Base-by-base conservation (phyloP, 306 rosid species). In the Vigna unguiculata region DNA sequence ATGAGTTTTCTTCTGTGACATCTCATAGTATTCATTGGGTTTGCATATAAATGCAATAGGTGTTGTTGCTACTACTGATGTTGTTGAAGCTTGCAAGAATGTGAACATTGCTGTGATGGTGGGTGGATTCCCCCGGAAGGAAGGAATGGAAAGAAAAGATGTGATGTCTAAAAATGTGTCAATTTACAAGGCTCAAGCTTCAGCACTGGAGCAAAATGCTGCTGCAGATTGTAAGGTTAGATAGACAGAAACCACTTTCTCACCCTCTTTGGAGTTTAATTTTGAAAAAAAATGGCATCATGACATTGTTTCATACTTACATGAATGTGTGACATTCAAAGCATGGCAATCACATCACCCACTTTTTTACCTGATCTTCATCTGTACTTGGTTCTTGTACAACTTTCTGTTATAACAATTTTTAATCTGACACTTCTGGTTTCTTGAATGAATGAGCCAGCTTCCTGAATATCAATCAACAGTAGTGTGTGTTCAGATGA, bases 91-190 rank as follows among this genome's bases (percentile, higher is more conserved):
- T 53, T 92, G 96, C 78, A 76, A 75, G 36, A 90, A 69, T 71
- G 91, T 90, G 15, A 83, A 90, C 58, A 71, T 92, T 72, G 97
- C 90, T 12, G 80, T 92, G 47, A 92, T 92, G 96, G 82, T 92
- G 20, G 93, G 93, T 63, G 91, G 97, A 55, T 83, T 88, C 74
- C 91, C 88, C 0, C 24, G 93, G 48, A 92, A 88, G 68, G 97
- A 92, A 88, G 97, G 91, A 78, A 90, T 90, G 96, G 96, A 90
- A 83, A 90, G 97, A 66, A 90, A 87, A 69, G 93, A 88, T 81
- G 85, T 92, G 47, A 85, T 92, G 91, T 85, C 96, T 0, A 88
- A 84, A 57, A 92, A 90, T 83, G 91, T 92, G 0, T 90, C 89
- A 0, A 90, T 90, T 51, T 92, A 90, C 83, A 90, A 90, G 87